Evolutionary conservation across 2,329 filamentous ascomycete species (phyloP).

Genomic region (Teratosphaeria pseudoeucalypti): DNA sequence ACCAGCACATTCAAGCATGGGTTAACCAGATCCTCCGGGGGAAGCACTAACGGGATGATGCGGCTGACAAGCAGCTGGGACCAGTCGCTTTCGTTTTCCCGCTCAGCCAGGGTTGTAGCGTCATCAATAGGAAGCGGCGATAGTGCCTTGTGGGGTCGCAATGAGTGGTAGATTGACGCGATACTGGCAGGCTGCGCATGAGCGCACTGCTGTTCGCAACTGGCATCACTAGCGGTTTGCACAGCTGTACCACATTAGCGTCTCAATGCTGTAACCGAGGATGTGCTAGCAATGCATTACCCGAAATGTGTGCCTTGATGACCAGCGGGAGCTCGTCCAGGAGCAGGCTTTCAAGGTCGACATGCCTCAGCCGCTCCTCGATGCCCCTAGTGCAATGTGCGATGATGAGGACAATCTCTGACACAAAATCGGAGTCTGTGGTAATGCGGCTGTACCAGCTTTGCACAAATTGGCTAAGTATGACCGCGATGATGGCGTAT

Average conservation of each 20-base stretch:
- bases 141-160: conserved; percentile 71
- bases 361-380: conserved; percentile 71
- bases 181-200: conserved; percentile 5
- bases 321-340: conserved; percentile 82
- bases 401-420: conserved; percentile 80
- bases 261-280: neutral
- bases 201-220: neutral
- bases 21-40: conserved; percentile 86
- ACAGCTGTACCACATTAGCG: conserved; percentile 18
- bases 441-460: conserved; percentile 92
- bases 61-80: conserved; percentile 80
- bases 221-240: conserved; percentile 6
- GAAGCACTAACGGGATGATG: conserved; percentile 70
- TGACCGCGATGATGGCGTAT: conserved; percentile 82
- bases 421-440: conserved; percentile 75
- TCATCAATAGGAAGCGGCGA: conserved; percentile 57
- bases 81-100: conserved; percentile 70
- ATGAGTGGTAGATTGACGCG: conserved; percentile 58
- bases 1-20: conserved; percentile 73
- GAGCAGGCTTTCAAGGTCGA: conserved; percentile 72
- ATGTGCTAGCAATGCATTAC: conserved; percentile 37
- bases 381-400: conserved; percentile 82
- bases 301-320: conserved; percentile 66
- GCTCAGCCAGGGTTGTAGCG: conserved; percentile 43
- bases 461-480: conserved; percentile 82